Conservation (phyloP, 2,329 filamentous ascomycete species). For the Microascus cirrosus region DNA sequence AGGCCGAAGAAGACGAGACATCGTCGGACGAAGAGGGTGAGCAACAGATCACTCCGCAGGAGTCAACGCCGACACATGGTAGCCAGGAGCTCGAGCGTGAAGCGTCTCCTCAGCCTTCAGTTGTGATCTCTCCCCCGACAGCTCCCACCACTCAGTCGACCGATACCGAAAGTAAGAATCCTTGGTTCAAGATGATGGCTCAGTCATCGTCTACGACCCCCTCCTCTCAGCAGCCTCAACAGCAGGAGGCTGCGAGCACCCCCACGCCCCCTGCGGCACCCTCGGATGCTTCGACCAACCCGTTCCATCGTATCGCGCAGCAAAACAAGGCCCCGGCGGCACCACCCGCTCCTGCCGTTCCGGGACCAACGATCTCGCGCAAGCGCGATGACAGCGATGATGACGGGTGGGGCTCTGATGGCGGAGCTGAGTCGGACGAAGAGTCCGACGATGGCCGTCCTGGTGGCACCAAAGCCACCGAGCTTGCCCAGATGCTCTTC, state of each 20-base stretch:
- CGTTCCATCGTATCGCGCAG: slow-evolving; percentile 79
- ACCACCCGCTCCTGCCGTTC: slow-evolving; percentile 20
- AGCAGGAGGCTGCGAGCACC: slow-evolving; percentile 30
- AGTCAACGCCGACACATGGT: slow-evolving; percentile 44
- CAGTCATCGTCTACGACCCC: slow-evolving; percentile 49
- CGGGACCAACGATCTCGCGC: slow-evolving; percentile 22
- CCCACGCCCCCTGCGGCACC: slow-evolving; percentile 23
- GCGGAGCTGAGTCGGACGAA: slow-evolving; percentile 47
- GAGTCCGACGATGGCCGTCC: slow-evolving; percentile 70
- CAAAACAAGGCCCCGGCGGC: slow-evolving; percentile 31
- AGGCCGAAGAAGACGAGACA: slow-evolving; percentile 61
- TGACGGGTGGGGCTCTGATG: slow-evolving; percentile 79
- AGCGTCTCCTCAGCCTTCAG: slow-evolving; percentile 31
- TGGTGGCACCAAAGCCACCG: slow-evolving; percentile 74
- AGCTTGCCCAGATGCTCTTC: slow-evolving; percentile 89
- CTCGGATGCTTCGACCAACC: slow-evolving; percentile 67
- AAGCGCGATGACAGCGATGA: slow-evolving; percentile 50
- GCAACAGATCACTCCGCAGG: slow-evolving; percentile 54
- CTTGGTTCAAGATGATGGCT: slow-evolving; percentile 84
- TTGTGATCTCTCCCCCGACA: slow-evolving; percentile 31
- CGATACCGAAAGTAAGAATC: slow-evolving; percentile 83
- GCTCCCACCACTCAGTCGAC: slow-evolving; percentile 35
- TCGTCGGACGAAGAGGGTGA: slow-evolving; percentile 75
- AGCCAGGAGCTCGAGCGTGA: slow-evolving; percentile 44
- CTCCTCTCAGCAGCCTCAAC: slow-evolving; percentile 19